Evolutionary conservation across 805 yeast genomes (phyloP).

Genomic region (Torulaspora gathmanii): DNA sequence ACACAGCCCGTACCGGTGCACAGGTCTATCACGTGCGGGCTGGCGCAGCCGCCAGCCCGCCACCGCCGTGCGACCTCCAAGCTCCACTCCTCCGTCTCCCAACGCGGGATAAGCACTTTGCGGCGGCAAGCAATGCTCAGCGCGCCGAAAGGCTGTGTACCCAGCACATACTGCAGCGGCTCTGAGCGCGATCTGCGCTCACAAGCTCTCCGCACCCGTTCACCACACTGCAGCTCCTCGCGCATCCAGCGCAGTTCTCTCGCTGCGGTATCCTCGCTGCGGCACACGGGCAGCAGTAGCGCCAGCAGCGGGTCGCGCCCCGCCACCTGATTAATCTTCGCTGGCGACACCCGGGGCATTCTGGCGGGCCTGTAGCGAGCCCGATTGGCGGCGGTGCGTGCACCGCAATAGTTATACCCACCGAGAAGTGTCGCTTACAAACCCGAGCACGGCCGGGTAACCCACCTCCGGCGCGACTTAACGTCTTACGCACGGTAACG

Average conservation of each 20-base stretch:
- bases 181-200: constrained; percentile 45
- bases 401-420: not conserved
- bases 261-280: constrained; percentile 21
- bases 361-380: not conserved
- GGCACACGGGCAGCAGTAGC: constrained; percentile 29
- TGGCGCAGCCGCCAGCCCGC: constrained; percentile 5
- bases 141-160: constrained; percentile 80
- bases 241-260: constrained; percentile 30
- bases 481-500: not conserved
- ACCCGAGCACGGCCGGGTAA: not conserved
- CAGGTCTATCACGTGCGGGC: constrained; percentile 69
- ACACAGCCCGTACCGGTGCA: constrained; percentile 92
- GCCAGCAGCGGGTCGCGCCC: constrained; percentile 21
- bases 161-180: constrained; percentile 83
- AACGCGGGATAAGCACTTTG: constrained; percentile 80
- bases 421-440: not conserved
- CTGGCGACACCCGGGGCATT: constrained; percentile 26
- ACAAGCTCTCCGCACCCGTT: constrained; percentile 43
- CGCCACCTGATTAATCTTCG: constrained; percentile 14
- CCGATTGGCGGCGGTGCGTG: not conserved
- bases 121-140: constrained; percentile 54
- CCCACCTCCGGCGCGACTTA: not conserved
- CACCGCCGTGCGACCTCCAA: constrained; percentile 24
- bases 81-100: constrained; percentile 96
- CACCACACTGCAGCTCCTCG: constrained; percentile 12